These are phyloP conservation scores for Phytophthora gonapodyides DNA, from an alignment of 352 stramenopile genomes.

Conservation along the genomic window DNA sequence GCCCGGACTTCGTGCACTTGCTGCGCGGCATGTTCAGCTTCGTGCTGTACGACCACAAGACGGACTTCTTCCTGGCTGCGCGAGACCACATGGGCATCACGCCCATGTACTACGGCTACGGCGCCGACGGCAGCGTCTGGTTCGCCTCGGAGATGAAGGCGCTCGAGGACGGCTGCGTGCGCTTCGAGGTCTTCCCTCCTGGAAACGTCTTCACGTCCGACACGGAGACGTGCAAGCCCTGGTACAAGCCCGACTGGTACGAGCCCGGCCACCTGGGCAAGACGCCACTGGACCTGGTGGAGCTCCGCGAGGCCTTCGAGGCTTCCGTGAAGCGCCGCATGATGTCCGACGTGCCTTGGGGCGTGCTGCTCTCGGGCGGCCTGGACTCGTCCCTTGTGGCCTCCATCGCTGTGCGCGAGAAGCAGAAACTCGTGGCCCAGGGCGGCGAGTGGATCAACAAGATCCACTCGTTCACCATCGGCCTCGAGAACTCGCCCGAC, in stretches of 20 bases:
- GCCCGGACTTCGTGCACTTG: conserved; percentile 88
- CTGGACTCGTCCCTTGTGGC: conserved; percentile 98
- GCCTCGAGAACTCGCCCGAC: conserved; percentile 96
- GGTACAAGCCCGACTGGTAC: conserved; percentile 97
- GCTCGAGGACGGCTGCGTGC: conserved; percentile 85
- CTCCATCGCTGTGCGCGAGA: conserved; percentile 95
- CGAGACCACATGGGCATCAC: conserved; percentile 99
- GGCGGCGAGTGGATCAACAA: conserved; percentile 89
- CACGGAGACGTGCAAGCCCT: conserved; percentile 91
- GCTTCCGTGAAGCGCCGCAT: conserved; percentile 95
- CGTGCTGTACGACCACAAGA: conserved; percentile 95
- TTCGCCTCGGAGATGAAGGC: conserved; percentile 99
- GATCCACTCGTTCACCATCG: conserved; percentile 99
- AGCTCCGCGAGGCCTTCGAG: conserved; percentile 93
- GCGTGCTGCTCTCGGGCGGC: conserved; percentile 97
- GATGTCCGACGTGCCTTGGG: conserved; percentile 99
- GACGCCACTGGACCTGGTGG: conserved; percentile 64
- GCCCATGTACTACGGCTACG: conserved; percentile 98
- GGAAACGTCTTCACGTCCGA: conserved; percentile 88
- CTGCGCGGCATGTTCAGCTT: conserved; percentile 99
- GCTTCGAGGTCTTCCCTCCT: conserved; percentile 90
- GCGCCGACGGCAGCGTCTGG: conserved; percentile 96
- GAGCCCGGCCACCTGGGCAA: conserved; percentile 63
- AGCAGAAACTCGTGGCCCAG: conserved; percentile 80
- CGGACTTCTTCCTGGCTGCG: conserved; percentile 94